Conservation (phyloP, 768 basidiomycete genomes). For the Rhodosporidiobolus odoratus region DNA sequence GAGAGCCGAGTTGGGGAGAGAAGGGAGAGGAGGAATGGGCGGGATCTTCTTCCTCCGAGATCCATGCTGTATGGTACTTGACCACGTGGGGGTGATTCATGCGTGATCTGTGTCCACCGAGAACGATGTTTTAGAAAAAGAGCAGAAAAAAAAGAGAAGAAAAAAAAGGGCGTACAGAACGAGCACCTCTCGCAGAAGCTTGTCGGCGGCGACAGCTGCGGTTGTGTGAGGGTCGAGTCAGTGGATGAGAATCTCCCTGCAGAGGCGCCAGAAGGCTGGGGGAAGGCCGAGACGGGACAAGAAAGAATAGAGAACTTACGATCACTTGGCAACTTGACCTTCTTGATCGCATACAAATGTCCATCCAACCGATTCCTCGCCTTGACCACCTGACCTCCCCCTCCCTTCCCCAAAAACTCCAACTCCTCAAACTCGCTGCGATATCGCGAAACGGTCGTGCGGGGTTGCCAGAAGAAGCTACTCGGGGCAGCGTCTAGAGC, state of each 20-base stretch:
- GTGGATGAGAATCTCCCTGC: too few relatives aligned
- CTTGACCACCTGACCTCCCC: constrained; percentile 44
- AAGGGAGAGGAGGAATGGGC: constrained; percentile 25
- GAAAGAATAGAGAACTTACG: too few relatives aligned
- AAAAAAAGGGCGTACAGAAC: constrained; percentile 31
- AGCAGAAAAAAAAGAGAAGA: not conserved
- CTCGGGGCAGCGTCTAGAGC: constrained; percentile 29
- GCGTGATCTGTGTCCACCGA: constrained; percentile 26
- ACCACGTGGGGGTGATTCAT: constrained; percentile 37
- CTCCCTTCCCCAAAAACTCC: constrained; percentile 40
- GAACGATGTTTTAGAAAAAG: not conserved
- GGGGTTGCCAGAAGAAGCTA: constrained; percentile 41
- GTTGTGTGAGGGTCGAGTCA: too few relatives aligned
- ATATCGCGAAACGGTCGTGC: constrained; percentile 32
- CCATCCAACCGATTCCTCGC: constrained; percentile 41
- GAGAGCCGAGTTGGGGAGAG: not conserved
- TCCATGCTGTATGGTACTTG: constrained; percentile 39
- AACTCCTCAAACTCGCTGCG: constrained; percentile 42
- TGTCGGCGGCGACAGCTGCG: too few relatives aligned
- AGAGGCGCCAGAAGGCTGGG: too few relatives aligned
- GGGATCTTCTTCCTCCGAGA: too few relatives aligned
- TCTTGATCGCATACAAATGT: constrained; percentile 40
- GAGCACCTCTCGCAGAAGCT: constrained; percentile 42
- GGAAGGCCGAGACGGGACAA: too few relatives aligned
- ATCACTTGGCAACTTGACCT: constrained; percentile 41